These are phyloP conservation scores for Blumeria hordei DNA, from an alignment of 2,329 filamentous ascomycete species.

Conservation along the genomic window DNA sequence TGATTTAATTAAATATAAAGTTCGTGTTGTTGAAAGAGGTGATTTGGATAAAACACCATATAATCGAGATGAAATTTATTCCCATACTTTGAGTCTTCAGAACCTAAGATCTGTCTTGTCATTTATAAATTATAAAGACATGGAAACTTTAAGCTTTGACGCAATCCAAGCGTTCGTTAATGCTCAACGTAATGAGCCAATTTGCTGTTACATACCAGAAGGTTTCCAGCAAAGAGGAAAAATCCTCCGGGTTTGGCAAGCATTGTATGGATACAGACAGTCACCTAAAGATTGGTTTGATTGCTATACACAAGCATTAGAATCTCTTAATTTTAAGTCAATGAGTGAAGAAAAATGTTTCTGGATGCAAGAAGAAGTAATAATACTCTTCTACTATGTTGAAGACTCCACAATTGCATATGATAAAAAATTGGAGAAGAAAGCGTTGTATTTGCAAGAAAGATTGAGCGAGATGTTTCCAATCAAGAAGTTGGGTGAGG, in stretches of 20 bases:
- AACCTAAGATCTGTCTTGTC: neutral
- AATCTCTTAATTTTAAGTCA: neutral
- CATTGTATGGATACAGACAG: neutral
- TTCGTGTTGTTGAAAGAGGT: neutral
- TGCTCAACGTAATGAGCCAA: neutral
- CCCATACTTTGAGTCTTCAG: neutral
- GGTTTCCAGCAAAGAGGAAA: neutral
- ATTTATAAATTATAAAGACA: constrained; percentile 1
- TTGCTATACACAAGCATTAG: neutral
- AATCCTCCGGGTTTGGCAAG: neutral
- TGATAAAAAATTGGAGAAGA: neutral
- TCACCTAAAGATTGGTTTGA: constrained; percentile 1
- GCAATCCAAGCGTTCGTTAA: neutral
- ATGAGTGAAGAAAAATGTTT: neutral
- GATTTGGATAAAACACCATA: neutral
- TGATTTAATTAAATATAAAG: neutral
- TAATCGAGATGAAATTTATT: constrained; percentile 1
- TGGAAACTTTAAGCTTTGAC: neutral
- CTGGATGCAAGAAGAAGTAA: neutral
- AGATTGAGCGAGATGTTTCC: neutral
- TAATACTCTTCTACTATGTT: neutral
- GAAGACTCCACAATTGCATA: neutral
- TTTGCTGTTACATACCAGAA: neutral
- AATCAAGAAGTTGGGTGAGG: neutral
- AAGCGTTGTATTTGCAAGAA: neutral